phyloP scores from a whole-genome alignment of 805 yeast genomes.

The Candida ficus region DNA sequence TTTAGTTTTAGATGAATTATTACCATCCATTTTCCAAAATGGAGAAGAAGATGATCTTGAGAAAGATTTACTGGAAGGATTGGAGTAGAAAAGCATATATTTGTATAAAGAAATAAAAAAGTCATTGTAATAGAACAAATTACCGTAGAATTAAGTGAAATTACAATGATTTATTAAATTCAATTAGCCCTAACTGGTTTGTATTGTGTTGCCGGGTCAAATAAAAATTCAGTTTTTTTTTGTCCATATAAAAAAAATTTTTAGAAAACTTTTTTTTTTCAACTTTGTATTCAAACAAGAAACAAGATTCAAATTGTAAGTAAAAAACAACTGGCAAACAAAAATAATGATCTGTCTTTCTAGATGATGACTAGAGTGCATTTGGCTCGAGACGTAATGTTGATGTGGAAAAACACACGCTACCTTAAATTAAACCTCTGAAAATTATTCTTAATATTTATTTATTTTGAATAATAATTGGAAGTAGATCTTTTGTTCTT shows the following conservation, averaged over 20 bases:
- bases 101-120: no score
- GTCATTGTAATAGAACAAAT: no score
- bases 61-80: slow-evolving; percentile 38
- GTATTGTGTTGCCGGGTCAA: no score
- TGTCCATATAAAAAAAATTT: no score
- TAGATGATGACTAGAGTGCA: slow-evolving; percentile 63
- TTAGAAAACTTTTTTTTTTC: no score
- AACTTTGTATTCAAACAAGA: no score
- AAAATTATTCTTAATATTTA: slow-evolving; percentile 22
- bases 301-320: background rate
- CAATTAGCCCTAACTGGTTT: no score
- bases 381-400: slow-evolving; percentile 97
- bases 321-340: no score
- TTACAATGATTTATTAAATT: no score
- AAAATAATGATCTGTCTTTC: background rate
- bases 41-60: slow-evolving; percentile 52
- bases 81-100: slow-evolving; percentile 9
- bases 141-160: no score
- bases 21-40: slow-evolving; percentile 52
- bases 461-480: no score
- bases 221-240: no score
- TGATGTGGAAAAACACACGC: slow-evolving; percentile 99
- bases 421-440: slow-evolving; percentile 79
- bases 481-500: background rate
- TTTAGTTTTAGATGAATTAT: slow-evolving; percentile 52